phyloP scores from a whole-genome alignment of 2,329 filamentous ascomycete species.

The Sarocladium brachiariae region DNA sequence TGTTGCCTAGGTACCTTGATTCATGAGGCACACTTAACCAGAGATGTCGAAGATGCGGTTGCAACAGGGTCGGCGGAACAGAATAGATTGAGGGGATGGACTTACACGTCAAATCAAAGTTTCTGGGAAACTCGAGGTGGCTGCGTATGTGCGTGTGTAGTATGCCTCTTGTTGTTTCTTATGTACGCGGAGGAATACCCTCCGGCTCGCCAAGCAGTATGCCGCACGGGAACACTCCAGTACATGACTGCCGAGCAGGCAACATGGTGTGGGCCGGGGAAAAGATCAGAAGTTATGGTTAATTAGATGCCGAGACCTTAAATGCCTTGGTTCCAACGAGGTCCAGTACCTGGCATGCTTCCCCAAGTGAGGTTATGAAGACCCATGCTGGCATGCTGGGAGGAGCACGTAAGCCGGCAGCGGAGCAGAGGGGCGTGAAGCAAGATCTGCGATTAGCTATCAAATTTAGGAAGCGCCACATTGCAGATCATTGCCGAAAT shows the following conservation, averaged over 20 bases:
- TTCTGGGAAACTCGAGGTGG: no score
- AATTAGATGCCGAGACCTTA: background rate
- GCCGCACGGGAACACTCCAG: background rate
- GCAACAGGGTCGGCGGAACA: background rate
- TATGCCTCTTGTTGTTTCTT: background rate
- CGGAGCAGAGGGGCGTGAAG: background rate
- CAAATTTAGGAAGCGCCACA: constrained; percentile 2
- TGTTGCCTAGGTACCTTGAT: background rate
- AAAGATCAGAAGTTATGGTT: background rate
- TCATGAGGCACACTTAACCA: constrained; percentile 4
- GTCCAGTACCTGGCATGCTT: background rate
- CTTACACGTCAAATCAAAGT: no score
- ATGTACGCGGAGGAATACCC: background rate
- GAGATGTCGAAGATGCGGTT: constrained; percentile 1
- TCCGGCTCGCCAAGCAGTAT: background rate
- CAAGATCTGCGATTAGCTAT: constrained; percentile 2
- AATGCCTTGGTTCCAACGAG: background rate
- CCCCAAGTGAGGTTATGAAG: no score
- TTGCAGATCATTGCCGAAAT: background rate
- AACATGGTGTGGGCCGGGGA: background rate
- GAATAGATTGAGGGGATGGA: no score
- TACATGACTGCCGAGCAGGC: background rate
- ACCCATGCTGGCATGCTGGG: no score
- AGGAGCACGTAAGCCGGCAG: background rate
- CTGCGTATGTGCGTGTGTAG: background rate